These are phyloP conservation scores for Malassezia sp. DNA, from an alignment of 1,284 basidiomycete species.

Conservation along the genomic window DNA sequence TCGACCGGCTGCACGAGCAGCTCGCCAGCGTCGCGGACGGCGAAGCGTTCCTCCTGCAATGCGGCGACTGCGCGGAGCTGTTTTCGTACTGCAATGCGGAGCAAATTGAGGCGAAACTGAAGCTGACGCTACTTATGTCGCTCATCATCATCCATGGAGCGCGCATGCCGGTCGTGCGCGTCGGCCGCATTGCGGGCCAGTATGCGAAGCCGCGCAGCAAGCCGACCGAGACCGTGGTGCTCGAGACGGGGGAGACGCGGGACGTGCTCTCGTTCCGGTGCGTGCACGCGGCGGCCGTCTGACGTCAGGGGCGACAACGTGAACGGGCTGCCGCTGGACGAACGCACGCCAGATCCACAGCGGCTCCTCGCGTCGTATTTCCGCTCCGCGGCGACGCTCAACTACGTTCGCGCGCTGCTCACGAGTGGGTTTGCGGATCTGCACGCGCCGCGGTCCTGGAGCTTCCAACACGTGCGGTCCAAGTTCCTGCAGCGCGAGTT, in stretches of 20 bases:
- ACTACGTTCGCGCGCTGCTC: constrained; percentile 77
- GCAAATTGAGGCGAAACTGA: constrained; percentile 86
- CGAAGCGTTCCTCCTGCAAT: constrained; percentile 78
- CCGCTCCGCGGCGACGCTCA: constrained; percentile 83
- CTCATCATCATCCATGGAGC: constrained; percentile 88
- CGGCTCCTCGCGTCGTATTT: constrained; percentile 80
- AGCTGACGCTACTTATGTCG: constrained; percentile 85
- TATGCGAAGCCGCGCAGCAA: constrained; percentile 92
- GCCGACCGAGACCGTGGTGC: constrained; percentile 58
- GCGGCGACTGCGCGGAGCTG: constrained; percentile 80
- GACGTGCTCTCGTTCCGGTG: constrained; percentile 62
- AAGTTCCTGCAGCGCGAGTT: constrained; percentile 67
- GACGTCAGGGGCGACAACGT: constrained; percentile 98
- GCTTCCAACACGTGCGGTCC: constrained; percentile 77
- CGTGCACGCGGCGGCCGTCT: too few species aligned
- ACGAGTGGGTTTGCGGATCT: constrained; percentile 76
- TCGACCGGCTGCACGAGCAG: constrained; percentile 36
- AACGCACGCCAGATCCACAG: constrained; percentile 77
- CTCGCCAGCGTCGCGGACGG: constrained; percentile 36
- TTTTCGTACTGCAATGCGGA: constrained; percentile 58
- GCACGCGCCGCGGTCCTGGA: constrained; percentile 83
- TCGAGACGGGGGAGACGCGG: constrained; percentile 30
- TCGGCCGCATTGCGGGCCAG: constrained; percentile 51
- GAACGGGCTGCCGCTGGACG: constrained; percentile 62
- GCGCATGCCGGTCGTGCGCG: constrained; percentile 49